Evolutionary conservation across 305 asterid genomes (phyloP).

Genomic region (Fraxinus sp.): DNA sequence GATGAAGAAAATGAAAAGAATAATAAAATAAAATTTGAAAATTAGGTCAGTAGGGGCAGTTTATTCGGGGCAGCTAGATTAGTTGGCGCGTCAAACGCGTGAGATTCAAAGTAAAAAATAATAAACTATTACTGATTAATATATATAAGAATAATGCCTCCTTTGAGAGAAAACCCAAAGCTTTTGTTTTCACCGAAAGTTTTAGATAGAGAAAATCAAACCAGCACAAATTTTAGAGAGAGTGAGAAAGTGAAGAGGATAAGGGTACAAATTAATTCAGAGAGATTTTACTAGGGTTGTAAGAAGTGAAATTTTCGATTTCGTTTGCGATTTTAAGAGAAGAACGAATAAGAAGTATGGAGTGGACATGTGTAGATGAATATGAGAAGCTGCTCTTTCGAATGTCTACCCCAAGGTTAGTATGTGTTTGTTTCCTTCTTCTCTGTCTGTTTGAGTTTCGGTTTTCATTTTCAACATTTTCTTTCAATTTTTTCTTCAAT

Average conservation of each 20-base stretch:
- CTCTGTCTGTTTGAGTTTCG: not conserved
- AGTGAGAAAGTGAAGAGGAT: slow-evolving; percentile 6
- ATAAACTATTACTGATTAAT: not conserved
- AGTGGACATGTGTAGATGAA: slow-evolving; percentile 82
- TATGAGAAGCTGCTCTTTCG: slow-evolving; percentile 83
- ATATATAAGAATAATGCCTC: slow-evolving; percentile 24
- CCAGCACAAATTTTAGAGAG: slow-evolving; percentile 25
- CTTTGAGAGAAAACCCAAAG: slow-evolving; percentile 23
- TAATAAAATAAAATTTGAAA: not conserved
- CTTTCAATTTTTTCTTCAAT: not conserved
- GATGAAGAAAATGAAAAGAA: not conserved
- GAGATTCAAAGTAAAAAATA: not conserved
- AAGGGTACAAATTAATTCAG: slow-evolving; percentile 27
- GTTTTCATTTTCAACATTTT: slow-evolving; percentile 5
- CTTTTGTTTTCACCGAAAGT: slow-evolving; percentile 24
- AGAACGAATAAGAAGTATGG: slow-evolving; percentile 35
- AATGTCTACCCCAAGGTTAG: slow-evolving; percentile 87
- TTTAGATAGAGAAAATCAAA: slow-evolving; percentile 38
- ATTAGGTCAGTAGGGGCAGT: slow-evolving; percentile 32
- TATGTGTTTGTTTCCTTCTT: not conserved
- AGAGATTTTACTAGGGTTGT: not conserved
- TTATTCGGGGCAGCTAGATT: slow-evolving; percentile 21
- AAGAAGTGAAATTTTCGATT: not conserved
- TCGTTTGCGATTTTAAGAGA: not conserved
- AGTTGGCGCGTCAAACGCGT: not conserved